Conservation (phyloP, 306 rosid species). For the Acmispon strigosus region DNA sequence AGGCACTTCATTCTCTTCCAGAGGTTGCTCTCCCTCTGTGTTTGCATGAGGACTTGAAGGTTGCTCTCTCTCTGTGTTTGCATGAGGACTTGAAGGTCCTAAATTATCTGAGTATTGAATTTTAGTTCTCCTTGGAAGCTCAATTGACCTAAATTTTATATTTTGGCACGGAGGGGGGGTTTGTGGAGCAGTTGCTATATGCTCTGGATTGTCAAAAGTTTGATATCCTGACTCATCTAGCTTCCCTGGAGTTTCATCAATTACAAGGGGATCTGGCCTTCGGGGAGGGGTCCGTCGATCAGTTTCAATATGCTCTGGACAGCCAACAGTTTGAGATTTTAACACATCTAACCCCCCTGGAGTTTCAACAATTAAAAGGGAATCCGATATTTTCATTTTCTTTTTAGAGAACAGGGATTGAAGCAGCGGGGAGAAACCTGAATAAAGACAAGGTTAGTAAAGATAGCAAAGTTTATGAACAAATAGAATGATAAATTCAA, state of each 20-base stretch:
- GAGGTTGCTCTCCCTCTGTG: constrained; percentile 16
- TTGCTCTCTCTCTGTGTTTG: constrained; percentile 18
- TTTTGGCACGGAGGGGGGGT: constrained; percentile 49
- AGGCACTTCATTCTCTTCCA: constrained; percentile 21
- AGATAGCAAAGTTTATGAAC: constrained; percentile 11
- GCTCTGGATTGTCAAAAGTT: constrained; percentile 20
- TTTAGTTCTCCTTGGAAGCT: constrained; percentile 31
- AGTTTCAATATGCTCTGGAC: constrained; percentile 24
- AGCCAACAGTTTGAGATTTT: constrained; percentile 28
- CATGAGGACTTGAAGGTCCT: constrained; percentile 17
- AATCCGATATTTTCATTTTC: constrained; percentile 26
- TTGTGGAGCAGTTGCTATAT: constrained; percentile 43
- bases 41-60: constrained; percentile 12
- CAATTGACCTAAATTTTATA: constrained; percentile 17
- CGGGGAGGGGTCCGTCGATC: constrained; percentile 54
- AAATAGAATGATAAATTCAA: constrained; percentile 6
- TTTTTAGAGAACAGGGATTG: constrained; percentile 30
- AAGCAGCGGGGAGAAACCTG: constrained; percentile 47
- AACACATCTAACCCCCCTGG: constrained; percentile 16
- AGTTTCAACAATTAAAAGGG: constrained; percentile 20
- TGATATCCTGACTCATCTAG: constrained; percentile 24
- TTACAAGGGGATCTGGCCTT: not conserved
- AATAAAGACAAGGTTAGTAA: constrained; percentile 27
- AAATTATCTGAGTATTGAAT: constrained; percentile 14
- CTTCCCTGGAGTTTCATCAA: constrained; percentile 13